Percentiles rank a stretch among this genome's conserved stretches.
Conservation (phyloP, 2,329 filamentous ascomycete species). For the Pleomassaria siparia region DNA sequence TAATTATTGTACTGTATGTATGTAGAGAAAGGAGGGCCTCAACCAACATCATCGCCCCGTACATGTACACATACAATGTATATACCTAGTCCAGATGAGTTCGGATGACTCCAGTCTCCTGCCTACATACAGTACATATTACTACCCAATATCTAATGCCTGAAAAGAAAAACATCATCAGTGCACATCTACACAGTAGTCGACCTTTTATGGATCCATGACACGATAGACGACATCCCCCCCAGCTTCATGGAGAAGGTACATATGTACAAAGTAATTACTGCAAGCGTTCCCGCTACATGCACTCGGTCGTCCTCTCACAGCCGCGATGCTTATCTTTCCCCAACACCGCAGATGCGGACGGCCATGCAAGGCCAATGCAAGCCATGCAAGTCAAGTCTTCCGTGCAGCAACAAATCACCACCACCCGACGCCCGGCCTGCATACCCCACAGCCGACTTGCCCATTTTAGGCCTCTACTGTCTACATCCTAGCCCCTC, state of each 20-base stretch:
- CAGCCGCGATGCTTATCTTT: conserved; percentile 29
- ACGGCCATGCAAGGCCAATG: too few species aligned
- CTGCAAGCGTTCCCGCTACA: neutral
- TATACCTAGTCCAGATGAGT: too few species aligned
- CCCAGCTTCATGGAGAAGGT: neutral
- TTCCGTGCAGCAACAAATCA: conserved; percentile 22
- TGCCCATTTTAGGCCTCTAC: conserved; percentile 8
- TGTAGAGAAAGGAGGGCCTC: too few species aligned
- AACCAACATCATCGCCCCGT: too few species aligned
- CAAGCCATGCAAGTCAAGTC: conserved; percentile 17
- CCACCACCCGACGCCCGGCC: conserved; percentile 9
- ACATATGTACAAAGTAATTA: neutral
- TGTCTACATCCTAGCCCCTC: neutral
- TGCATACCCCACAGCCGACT: conserved; percentile 11
- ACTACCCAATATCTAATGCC: too few species aligned
- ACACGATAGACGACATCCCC: neutral
- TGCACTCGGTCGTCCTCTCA: conserved; percentile 29
- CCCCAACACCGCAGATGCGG: conserved; percentile 5
- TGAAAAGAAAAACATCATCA: too few species aligned
- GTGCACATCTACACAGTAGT: too few species aligned
- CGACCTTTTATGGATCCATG: neutral
- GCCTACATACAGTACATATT: too few species aligned
- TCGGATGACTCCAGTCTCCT: too few species aligned
- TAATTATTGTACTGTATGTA: too few species aligned
- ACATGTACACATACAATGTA: too few species aligned